A percentile compares a stretch with the other conserved stretches of the same genome.
Evolutionary conservation across 352 stramenopile species (phyloP).

Genomic region (Phytopythium sindhum): DNA sequence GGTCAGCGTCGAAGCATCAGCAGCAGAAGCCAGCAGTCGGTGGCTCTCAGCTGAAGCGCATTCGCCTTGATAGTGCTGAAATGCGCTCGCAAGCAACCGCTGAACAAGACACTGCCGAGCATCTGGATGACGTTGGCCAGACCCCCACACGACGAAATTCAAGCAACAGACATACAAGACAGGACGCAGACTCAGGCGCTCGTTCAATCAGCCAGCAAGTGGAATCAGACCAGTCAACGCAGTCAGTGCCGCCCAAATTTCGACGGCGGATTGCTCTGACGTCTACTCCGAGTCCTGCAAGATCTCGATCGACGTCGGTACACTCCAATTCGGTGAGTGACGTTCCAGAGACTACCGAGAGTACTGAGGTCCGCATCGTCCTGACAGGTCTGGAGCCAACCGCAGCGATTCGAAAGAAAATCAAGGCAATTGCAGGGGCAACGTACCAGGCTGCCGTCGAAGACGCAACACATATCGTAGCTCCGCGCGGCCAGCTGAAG

Average conservation of each 20-base stretch:
- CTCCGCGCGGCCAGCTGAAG: constrained; percentile 37
- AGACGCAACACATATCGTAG: constrained; percentile 48
- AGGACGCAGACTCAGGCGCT: background rate
- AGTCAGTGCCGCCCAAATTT: constrained; percentile 1
- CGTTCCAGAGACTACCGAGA: background rate
- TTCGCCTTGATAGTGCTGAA: constrained; percentile 10
- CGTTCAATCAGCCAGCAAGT: background rate
- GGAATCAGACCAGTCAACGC: background rate
- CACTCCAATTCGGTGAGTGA: constrained; percentile 1
- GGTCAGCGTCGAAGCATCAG: constrained; percentile 13
- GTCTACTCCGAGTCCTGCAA: background rate
- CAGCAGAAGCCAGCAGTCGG: constrained; percentile 2
- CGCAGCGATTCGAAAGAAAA: constrained; percentile 33
- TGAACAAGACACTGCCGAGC: background rate
- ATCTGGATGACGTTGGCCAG: background rate
- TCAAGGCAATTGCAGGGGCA: constrained; percentile 37
- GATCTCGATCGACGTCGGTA: constrained; percentile 3
- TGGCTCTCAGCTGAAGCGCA: constrained; percentile 16
- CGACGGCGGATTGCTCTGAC: background rate
- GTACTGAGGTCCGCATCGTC: constrained; percentile 29
- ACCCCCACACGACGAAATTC: background rate
- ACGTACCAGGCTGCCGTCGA: constrained; percentile 40
- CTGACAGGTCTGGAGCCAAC: constrained; percentile 47
- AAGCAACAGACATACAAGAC: background rate
- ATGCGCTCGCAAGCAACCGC: background rate